Evolutionary conservation across 1,139 yeast species (phyloP).

Genomic region (Hyphopichia wangnamkhiaoensis): DNA sequence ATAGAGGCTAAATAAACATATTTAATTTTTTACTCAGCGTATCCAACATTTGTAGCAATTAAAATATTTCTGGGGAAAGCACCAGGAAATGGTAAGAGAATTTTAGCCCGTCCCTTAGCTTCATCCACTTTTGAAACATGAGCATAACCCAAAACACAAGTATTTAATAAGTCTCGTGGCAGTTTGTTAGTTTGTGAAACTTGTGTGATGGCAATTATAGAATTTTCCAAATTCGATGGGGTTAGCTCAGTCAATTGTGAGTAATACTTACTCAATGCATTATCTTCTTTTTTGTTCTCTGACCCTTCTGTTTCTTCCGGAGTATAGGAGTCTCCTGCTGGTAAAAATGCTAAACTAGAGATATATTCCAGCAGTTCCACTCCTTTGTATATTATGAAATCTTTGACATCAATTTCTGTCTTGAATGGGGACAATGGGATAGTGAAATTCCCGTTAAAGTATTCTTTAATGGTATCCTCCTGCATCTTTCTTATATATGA

Average conservation of each 20-base stretch:
- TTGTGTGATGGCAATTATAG: conserved; percentile 72
- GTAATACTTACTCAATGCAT: conserved; percentile 35
- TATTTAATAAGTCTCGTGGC: conserved; percentile 50
- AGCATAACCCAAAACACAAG: conserved; percentile 67
- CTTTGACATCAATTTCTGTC: conserved; percentile 42
- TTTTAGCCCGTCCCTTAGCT: conserved; percentile 64
- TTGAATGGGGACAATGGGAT: conserved; percentile 74
- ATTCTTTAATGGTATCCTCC: conserved; percentile 76
- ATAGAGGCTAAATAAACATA: no score
- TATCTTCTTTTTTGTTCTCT: conserved; percentile 24
- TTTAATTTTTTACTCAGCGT: conserved; percentile 26
- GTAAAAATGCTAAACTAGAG: conserved; percentile 42
- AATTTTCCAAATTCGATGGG: conserved; percentile 63
- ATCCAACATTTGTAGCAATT: conserved; percentile 32
- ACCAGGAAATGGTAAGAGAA: conserved; percentile 87
- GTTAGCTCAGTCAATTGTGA: conserved; percentile 45
- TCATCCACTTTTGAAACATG: conserved; percentile 61
- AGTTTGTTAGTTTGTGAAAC: conserved; percentile 53
- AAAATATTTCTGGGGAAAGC: conserved; percentile 58
- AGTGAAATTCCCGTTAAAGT: conserved; percentile 77
- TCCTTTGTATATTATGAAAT: conserved; percentile 39
- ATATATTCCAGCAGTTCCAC: conserved; percentile 39
- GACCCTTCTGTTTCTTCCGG: conserved; percentile 21
- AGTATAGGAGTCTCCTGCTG: conserved; percentile 48
- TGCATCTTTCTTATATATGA: conserved; percentile 68